These are phyloP conservation scores for Allodekkera sacchari DNA, from an alignment of 805 yeast species.

Conservation along the genomic window DNA sequence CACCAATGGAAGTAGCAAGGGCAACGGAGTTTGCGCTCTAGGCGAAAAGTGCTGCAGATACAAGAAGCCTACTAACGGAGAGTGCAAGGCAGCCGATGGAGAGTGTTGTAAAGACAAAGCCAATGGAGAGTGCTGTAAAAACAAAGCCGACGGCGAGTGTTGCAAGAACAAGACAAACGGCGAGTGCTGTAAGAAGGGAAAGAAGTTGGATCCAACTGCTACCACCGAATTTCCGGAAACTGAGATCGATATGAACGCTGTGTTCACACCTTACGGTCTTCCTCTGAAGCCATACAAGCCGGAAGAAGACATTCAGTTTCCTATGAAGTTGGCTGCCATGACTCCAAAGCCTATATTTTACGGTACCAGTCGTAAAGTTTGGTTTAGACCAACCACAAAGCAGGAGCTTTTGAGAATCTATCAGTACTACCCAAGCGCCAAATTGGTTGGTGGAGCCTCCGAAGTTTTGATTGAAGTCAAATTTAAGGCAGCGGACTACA, in stretches of 20 bases:
- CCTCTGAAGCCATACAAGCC: constrained; percentile 32
- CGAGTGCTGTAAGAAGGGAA: constrained; percentile 14
- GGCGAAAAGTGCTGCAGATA: constrained; percentile 30
- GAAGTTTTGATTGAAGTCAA: constrained; percentile 40
- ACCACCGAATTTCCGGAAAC: constrained; percentile 19
- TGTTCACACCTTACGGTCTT: constrained; percentile 32
- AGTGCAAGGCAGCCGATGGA: constrained; percentile 4
- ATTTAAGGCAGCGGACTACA: constrained; percentile 33
- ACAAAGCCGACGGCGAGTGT: constrained; percentile 4
- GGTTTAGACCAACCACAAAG: constrained; percentile 37
- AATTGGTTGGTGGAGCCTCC: constrained; percentile 39
- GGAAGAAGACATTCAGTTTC: constrained; percentile 32
- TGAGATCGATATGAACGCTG: constrained; percentile 26
- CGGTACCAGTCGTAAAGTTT: constrained; percentile 31
- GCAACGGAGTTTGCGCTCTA: constrained; percentile 20
- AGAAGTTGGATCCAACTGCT: neutral
- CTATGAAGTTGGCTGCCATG: constrained; percentile 25
- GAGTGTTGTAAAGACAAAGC: constrained; percentile 12
- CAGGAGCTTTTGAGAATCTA: constrained; percentile 28
- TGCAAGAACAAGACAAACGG: constrained; percentile 8
- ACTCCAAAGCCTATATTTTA: constrained; percentile 23
- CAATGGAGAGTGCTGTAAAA: constrained; percentile 3
- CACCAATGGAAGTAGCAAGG: constrained; percentile 2
- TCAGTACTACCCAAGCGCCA: constrained; percentile 26
- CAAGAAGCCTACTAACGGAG: constrained; percentile 10